Evolutionary conservation across 306 rosid species (phyloP).

Genomic region (barrel medic (Medicago truncatula)): MtrunA17r5.0-ANR NC_053044.1:58400001-58400500

Average conservation of each 20-base stretch:
- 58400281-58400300: conserved; percentile 71
- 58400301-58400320: conserved; percentile 87
- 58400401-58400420: too few species aligned
- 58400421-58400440: too few species aligned
- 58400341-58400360: too few species aligned
- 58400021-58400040: conserved; percentile 48
- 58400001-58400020: conserved; percentile 57
- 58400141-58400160: conserved; percentile 67
- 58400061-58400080: conserved; percentile 65
- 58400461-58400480: too few species aligned
- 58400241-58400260: conserved; percentile 71
- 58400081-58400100: conserved; percentile 61
- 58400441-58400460: too few species aligned
- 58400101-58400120: conserved; percentile 45
- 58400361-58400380: too few species aligned
- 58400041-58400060: conserved; percentile 79
- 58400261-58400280: conserved; percentile 65
- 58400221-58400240: conserved; percentile 84
- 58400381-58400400: too few species aligned
- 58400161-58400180: conserved; percentile 75
- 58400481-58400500: too few species aligned
- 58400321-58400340: background rate
- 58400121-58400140: conserved; percentile 78
- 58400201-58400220: conserved; percentile 69
- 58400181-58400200: conserved; percentile 72